phyloP scores from a whole-genome alignment of 108 stramenopile genomes.

The Schizochytrium sp. region DNA sequence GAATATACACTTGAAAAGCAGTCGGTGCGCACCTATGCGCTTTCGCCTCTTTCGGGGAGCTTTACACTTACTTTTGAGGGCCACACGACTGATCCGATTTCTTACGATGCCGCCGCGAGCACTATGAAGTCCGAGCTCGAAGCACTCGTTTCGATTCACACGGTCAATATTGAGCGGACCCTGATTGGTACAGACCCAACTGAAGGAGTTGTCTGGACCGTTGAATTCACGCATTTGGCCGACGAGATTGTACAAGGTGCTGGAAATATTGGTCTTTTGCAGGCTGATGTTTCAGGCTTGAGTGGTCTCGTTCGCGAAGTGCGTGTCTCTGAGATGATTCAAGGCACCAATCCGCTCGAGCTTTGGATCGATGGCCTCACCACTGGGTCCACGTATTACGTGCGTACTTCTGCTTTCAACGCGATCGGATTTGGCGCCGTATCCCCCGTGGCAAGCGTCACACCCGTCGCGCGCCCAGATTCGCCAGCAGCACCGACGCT shows the following conservation, averaged over 20 bases:
- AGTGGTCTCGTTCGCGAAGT: constrained; percentile 7
- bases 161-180: constrained; percentile 54
- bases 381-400: constrained; percentile 54
- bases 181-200: constrained; percentile 10
- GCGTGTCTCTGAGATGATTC: constrained; percentile 44
- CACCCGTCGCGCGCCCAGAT: constrained; percentile 49
- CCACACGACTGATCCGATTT: constrained; percentile 47
- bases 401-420: constrained; percentile 68
- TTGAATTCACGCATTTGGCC: constrained; percentile 60
- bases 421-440: constrained; percentile 52
- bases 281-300: constrained; percentile 13
- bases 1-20: constrained; percentile 71
- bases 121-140: constrained; percentile 60
- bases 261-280: constrained; percentile 57
- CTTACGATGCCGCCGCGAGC: constrained; percentile 43
- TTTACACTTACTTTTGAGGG: constrained; percentile 68
- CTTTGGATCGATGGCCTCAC: constrained; percentile 46
- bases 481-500: constrained; percentile 19
- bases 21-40: constrained; percentile 30
- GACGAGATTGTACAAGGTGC: constrained; percentile 66
- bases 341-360: constrained; percentile 46
- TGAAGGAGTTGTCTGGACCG: constrained; percentile 47
- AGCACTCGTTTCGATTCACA: constrained; percentile 59
- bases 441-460: constrained; percentile 35
- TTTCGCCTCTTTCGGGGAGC: constrained; percentile 40